Evolutionary conservation across 352 stramenopile genomes (phyloP).

Genomic region (Elongisporangium senticosum): DNA sequence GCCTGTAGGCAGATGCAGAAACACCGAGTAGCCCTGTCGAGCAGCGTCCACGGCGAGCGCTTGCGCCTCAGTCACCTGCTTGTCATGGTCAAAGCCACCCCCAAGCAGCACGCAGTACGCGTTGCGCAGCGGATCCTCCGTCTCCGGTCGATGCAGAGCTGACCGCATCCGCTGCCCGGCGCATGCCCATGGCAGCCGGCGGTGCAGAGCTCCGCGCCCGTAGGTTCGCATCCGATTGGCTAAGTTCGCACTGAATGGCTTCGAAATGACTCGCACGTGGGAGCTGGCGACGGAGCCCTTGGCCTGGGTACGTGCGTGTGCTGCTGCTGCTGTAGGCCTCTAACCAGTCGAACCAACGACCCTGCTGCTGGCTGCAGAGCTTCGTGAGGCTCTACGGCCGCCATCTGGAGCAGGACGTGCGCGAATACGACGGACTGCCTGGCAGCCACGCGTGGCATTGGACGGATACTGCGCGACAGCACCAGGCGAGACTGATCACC

Average conservation of each 20-base stretch:
- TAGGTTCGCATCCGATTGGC: not conserved
- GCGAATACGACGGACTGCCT: conserved; percentile 41
- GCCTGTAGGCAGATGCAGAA: conserved; percentile 70
- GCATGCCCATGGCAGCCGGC: not conserved
- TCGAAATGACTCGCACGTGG: not conserved
- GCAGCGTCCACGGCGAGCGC: conserved; percentile 33
- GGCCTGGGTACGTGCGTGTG: not conserved
- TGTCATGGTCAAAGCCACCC: not conserved
- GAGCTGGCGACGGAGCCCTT: not conserved
- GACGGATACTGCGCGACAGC: conserved; percentile 10
- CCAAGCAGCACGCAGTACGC: not conserved
- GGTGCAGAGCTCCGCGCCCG: too few relatives aligned
- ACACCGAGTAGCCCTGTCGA: conserved; percentile 50
- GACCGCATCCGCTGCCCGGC: not conserved
- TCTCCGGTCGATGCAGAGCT: not conserved
- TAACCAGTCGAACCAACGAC: not conserved
- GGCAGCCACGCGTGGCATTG: conserved; percentile 54
- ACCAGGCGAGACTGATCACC: conserved; percentile 38
- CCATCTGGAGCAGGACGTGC: conserved; percentile 36
- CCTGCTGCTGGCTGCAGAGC: conserved; percentile 21
- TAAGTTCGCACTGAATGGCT: not conserved
- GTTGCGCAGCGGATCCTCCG: not conserved
- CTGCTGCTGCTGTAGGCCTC: not conserved
- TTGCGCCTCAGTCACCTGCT: conserved; percentile 34
- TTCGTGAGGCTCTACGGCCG: conserved; percentile 57